Evolutionary conservation across 2,329 filamentous ascomycete genomes (phyloP).

Genomic region (Macroventuria anomochaeta): DNA sequence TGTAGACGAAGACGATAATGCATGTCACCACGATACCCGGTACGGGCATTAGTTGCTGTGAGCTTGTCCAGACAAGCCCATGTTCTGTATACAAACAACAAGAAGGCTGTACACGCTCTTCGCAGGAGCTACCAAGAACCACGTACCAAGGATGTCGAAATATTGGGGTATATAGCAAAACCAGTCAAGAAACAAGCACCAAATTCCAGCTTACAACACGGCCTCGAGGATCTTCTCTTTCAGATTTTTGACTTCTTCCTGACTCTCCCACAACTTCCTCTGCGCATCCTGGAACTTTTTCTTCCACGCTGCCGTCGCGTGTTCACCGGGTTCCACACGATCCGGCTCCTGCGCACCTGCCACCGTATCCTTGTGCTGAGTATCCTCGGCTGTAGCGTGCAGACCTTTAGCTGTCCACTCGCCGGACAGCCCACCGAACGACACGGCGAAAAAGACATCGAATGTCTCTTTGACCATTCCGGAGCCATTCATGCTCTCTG

Average conservation of each 20-base stretch:
- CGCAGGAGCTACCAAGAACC: not conserved
- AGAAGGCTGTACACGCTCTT: not conserved
- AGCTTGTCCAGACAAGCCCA: conserved; percentile 15
- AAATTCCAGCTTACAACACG: conserved; percentile 37
- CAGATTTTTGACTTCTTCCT: conserved; percentile 44
- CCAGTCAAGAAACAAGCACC: conserved; percentile 14
- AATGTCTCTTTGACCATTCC: conserved; percentile 49
- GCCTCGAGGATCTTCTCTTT: conserved; percentile 50
- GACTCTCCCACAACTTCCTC: conserved; percentile 42
- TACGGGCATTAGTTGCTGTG: not conserved
- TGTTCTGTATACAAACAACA: not conserved
- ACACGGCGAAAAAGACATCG: conserved; percentile 53
- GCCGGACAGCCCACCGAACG: conserved; percentile 51
- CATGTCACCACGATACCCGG: conserved; percentile 2
- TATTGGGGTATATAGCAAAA: conserved; percentile 38
- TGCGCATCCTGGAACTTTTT: conserved; percentile 44
- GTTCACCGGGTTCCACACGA: conserved; percentile 17
- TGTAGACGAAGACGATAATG: not conserved
- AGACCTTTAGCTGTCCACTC: conserved; percentile 54
- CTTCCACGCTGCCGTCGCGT: conserved; percentile 41
- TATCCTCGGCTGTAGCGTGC: conserved; percentile 19
- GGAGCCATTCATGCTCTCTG: conserved; percentile 19
- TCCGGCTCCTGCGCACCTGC: conserved; percentile 20
- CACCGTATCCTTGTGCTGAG: conserved; percentile 2
- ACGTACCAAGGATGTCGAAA: conserved; percentile 22